Conservation (phyloP, 768 basidiomycete genomes). For the Suillus americanus region DNA sequence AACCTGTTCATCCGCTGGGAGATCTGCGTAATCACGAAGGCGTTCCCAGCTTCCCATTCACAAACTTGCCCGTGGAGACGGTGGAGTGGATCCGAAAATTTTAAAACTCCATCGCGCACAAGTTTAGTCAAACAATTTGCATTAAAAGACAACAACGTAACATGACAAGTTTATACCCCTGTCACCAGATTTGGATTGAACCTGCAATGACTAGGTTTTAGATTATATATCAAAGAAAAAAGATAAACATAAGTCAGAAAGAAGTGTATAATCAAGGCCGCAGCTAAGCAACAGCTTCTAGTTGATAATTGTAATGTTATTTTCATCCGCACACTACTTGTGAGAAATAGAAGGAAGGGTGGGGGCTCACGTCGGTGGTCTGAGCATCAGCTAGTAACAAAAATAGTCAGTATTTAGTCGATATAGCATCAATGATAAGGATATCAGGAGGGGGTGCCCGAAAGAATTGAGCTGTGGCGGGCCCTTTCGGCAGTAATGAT, state of each 20-base stretch:
- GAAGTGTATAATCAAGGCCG: slow-evolving; percentile 54
- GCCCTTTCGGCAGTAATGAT: slow-evolving; percentile 80
- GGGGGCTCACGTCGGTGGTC: neutral
- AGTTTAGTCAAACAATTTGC: neutral
- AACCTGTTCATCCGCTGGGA: neutral
- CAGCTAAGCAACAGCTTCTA: slow-evolving; percentile 89
- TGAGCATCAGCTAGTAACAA: neutral
- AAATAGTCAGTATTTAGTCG: slow-evolving; percentile 9
- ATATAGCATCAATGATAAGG: slow-evolving; percentile 9
- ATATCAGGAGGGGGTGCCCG: slow-evolving; percentile 82
- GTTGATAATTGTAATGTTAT: slow-evolving; percentile 56
- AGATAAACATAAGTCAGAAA: slow-evolving; percentile 31
- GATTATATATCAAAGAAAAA: neutral
- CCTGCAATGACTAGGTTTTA: neutral
- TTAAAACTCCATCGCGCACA: neutral
- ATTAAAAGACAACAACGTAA: neutral
- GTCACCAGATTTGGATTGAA: neutral
- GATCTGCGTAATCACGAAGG: neutral
- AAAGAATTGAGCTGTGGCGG: slow-evolving; percentile 85
- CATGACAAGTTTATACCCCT: neutral
- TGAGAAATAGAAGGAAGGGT: slow-evolving; percentile 1
- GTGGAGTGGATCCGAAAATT: neutral
- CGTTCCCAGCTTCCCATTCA: neutral
- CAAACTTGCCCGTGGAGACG: neutral
- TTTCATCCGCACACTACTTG: slow-evolving; percentile 20